Evolutionary conservation across 208 protist genomes (phyloP).

Genomic region (Lotmaria passim): DNA sequence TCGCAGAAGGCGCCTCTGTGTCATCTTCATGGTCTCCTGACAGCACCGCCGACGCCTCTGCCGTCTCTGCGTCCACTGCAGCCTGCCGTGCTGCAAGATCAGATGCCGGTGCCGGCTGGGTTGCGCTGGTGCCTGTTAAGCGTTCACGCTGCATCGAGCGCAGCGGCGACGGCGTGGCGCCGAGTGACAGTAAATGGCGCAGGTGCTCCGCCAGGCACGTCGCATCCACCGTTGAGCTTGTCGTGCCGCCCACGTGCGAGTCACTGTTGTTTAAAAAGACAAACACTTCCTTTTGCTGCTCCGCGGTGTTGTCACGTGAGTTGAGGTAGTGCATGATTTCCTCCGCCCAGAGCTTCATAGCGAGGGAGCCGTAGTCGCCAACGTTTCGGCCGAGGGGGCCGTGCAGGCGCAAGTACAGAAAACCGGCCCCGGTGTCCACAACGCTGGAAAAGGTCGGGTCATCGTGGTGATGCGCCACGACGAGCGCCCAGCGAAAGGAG

Average conservation of each 20-base stretch:
- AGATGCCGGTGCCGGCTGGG: too few relatives aligned
- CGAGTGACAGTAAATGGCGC: conserved; percentile 17
- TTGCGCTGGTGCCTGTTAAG: background rate
- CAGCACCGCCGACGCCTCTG: background rate
- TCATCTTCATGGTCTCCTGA: background rate
- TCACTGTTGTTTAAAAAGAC: conserved; percentile 85
- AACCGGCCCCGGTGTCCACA: conserved; percentile 63
- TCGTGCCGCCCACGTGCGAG: conserved; percentile 67
- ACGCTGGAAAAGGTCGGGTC: conserved; percentile 48
- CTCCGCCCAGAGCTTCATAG: conserved; percentile 70
- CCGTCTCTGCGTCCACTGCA: background rate
- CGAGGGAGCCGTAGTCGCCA: conserved; percentile 71
- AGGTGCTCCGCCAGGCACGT: conserved; percentile 61
- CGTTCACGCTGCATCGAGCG: background rate
- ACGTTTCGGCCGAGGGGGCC: conserved; percentile 51
- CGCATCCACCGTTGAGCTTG: conserved; percentile 80
- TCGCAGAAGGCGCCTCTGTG: background rate
- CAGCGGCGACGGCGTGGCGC: background rate
- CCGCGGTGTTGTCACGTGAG: background rate
- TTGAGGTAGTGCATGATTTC: conserved; percentile 50
- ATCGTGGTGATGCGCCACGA: conserved; percentile 70
- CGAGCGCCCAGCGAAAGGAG: conserved; percentile 60
- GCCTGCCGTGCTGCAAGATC: background rate
- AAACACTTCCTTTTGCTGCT: conserved; percentile 55
- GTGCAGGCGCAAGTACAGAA: conserved; percentile 80